Evolutionary conservation across 768 basidiomycete genomes (phyloP).

Genomic region (Suillus luteus): DNA sequence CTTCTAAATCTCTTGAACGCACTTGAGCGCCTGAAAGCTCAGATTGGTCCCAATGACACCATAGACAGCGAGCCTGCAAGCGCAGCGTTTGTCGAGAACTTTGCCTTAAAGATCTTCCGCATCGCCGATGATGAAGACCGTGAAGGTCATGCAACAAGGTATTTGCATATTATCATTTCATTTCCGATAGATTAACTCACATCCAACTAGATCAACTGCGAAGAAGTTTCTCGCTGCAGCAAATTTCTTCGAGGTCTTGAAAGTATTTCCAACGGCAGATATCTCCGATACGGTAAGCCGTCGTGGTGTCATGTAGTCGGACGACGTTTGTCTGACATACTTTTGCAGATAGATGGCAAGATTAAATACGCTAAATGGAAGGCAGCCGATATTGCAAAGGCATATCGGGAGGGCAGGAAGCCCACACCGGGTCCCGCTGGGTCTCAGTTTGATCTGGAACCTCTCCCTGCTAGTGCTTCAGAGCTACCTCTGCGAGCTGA

Average conservation of each 20-base stretch:
- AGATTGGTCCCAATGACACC: conserved; percentile 75
- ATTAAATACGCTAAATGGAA: conserved; percentile 97
- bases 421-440: conserved; percentile 81
- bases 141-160: conserved; percentile 75
- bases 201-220: conserved; percentile 68
- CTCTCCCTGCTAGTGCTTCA: conserved; percentile 15
- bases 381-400: conserved; percentile 92
- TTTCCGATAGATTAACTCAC: conserved; percentile 14
- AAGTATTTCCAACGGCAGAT: conserved; percentile 65
- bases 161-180: conserved; percentile 16
- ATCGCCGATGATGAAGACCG: conserved; percentile 92
- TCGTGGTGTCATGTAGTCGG: background rate
- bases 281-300: conserved; percentile 56
- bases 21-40: conserved; percentile 80
- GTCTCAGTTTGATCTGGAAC: conserved; percentile 32
- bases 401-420: conserved; percentile 88
- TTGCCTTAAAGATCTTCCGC: conserved; percentile 87
- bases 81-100: conserved; percentile 92
- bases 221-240: conserved; percentile 94
- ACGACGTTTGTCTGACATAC: conserved; percentile 9
- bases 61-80: conserved; percentile 82
- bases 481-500: conserved; percentile 22
- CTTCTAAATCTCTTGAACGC: conserved; percentile 73
- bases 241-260: conserved; percentile 90
- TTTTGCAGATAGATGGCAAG: conserved; percentile 77